These are phyloP conservation scores for Botryobasidium botryosum DNA, from an alignment of 768 basidiomycete genomes.

Conservation along the genomic window DNA sequence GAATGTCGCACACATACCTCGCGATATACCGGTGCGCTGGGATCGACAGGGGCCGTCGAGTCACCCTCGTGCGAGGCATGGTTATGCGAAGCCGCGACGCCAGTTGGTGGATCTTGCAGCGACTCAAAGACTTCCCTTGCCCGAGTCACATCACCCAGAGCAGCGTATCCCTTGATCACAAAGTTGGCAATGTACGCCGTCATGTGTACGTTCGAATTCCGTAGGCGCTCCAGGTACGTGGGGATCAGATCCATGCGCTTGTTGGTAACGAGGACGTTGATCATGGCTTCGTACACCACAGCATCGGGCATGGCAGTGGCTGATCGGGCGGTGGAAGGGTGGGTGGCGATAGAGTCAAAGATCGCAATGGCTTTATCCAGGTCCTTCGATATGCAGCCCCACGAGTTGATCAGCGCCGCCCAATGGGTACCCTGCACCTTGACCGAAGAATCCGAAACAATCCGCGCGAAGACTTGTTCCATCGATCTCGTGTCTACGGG, in stretches of 20 bases:
- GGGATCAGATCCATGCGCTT: constrained; percentile 65
- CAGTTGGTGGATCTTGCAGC: constrained; percentile 61
- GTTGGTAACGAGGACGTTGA: constrained; percentile 70
- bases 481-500: constrained; percentile 60
- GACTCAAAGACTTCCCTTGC: constrained; percentile 67
- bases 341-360: constrained; percentile 56
- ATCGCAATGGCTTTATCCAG: constrained; percentile 54
- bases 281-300: constrained; percentile 74
- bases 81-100: constrained; percentile 78
- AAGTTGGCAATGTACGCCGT: constrained; percentile 92
- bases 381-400: constrained; percentile 66
- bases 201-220: constrained; percentile 50
- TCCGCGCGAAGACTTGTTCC: constrained; percentile 49
- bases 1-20: constrained; percentile 56
- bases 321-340: constrained; percentile 27
- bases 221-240: constrained; percentile 45
- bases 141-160: constrained; percentile 47
- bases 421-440: constrained; percentile 46
- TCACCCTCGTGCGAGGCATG: constrained; percentile 49
- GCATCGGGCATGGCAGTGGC: constrained; percentile 44
- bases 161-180: constrained; percentile 52
- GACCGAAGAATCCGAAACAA: constrained; percentile 32
- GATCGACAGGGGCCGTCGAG: constrained; percentile 19
- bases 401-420: constrained; percentile 77
- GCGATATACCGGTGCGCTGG: constrained; percentile 54